A percentile compares a stretch with the other conserved stretches of the same genome.
Conservation (phyloP, 2,329 filamentous ascomycete species). For the Penicillium sp. region DNA sequence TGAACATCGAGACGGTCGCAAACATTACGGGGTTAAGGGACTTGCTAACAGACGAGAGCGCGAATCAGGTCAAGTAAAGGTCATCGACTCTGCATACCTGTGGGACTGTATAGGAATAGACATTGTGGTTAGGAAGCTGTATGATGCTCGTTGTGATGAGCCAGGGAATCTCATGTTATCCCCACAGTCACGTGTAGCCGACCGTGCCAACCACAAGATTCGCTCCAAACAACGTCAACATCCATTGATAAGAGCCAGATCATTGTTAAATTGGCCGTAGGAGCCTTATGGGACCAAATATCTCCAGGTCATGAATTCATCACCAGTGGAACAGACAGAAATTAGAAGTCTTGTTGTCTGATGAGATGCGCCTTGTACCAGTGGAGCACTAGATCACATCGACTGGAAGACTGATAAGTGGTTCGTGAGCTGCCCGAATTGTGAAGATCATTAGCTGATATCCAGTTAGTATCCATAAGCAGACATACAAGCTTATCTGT, state of each 20-base stretch:
- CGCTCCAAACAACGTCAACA: background rate
- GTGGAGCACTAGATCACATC: background rate
- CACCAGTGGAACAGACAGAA: background rate
- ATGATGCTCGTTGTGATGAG: background rate
- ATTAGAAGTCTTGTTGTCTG: background rate
- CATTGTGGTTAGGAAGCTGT: background rate
- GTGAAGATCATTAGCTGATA: background rate
- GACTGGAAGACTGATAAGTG: background rate
- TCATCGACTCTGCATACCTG: background rate
- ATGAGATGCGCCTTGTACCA: background rate
- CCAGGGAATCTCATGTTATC: background rate
- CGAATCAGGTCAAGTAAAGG: background rate
- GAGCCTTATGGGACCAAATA: background rate
- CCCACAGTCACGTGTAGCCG: slow-evolving; percentile 1
- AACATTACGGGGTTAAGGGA: slow-evolving; percentile 1
- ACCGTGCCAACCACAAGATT: background rate
- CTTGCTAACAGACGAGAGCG: background rate
- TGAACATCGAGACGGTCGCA: background rate
- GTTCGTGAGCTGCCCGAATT: background rate
- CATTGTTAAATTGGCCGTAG: background rate
- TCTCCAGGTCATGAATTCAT: background rate
- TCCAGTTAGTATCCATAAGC: background rate
- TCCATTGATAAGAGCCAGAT: background rate
- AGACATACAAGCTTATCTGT: background rate
- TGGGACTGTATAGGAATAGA: background rate